Conservation (phyloP, 1,139 yeast species). For the Blastobotrys aristatus region DNA sequence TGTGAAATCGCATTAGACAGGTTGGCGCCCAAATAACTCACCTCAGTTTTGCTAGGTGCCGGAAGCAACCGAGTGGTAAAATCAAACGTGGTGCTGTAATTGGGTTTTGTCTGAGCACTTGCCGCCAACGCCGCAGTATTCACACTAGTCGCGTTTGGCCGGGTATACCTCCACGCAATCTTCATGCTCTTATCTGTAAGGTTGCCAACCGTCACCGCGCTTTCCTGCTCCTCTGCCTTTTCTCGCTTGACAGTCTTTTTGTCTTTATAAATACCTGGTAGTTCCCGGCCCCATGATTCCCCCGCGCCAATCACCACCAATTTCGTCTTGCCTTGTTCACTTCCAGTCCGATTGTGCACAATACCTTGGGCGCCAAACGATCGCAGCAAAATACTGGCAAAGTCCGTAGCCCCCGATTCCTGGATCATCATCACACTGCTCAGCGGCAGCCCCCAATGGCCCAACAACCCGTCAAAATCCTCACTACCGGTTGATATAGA, state of each 20-base stretch:
- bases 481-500: conserved; percentile 72
- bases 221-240: conserved; percentile 54
- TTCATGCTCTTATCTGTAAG: conserved; percentile 48
- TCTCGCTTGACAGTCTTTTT: conserved; percentile 62
- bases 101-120: conserved; percentile 15
- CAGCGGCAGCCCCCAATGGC: conserved; percentile 82
- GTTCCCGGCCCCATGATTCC: conserved; percentile 58
- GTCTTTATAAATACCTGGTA: conserved; percentile 79
- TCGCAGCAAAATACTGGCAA: conserved; percentile 66
- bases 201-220: conserved; percentile 64
- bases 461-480: conserved; percentile 68
- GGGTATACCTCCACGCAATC: conserved; percentile 51
- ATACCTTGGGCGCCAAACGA: conserved; percentile 78
- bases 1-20: conserved; percentile 11
- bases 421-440: conserved; percentile 68
- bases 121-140: neutral
- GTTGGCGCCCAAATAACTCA: conserved; percentile 29
- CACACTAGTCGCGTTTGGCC: conserved; percentile 8
- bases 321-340: conserved; percentile 26
- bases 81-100: conserved; percentile 39
- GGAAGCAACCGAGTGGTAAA: conserved; percentile 67
- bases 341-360: conserved; percentile 50
- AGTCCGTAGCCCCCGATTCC: conserved; percentile 88
- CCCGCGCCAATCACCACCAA: conserved; percentile 62
- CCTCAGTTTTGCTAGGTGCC: conserved; percentile 45